Base-by-base conservation (phyloP, 2,329 filamentous ascomycete genomes). In the Bimuria novae-zelandiae region DNA sequence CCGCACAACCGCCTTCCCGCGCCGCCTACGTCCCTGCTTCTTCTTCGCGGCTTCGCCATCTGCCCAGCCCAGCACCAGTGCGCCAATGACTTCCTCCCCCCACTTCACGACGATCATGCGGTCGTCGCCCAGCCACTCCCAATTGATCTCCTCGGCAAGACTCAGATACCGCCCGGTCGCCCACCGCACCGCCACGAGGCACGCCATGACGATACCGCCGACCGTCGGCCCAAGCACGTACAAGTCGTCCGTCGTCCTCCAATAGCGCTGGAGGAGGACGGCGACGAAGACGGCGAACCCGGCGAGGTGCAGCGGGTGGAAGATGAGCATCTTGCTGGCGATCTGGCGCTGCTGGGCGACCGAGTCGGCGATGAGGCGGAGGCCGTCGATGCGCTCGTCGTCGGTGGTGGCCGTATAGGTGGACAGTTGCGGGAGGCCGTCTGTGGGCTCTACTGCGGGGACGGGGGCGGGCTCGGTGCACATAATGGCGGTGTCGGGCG, bases 291-390 rank as follows among this genome's bases (percentile, higher is more conserved):
- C 65, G 16, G 79, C 62, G 27, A 77, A 53, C 0, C 66, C 67
- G 4, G 76, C 64, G n/a, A 79, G 61, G 22, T 71, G 68, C 32
- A 69, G 39, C 10, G 72, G 71, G 54, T 73, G 67, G 58, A 63
- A 68, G 51, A 75, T 65, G 42, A 94, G 77, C 57, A 83, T 77
- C 49, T 78, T 76, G 36, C 85, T 83, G 17, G 89, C 85, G 7
- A 82, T 76, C 69, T 90, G 87, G 56, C 88, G 85, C 78, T 94
- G 91, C 75, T 96, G 88, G 30, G 90, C 89, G 44, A 95, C 84
- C 53, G 87, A 90, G 74, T 93, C 90, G 55, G 90, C 88, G 33
- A 96, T 81, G 17, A 96, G 83, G 57, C 83, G 83, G 46, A 96
- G 79, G 16, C 87, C 87, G 51, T 85, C 81, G 57, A 85, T 76